These are phyloP conservation scores for Aspergillus pseudotamarii DNA, from an alignment of 2,329 filamentous ascomycete genomes.

Conservation along the genomic window DNA sequence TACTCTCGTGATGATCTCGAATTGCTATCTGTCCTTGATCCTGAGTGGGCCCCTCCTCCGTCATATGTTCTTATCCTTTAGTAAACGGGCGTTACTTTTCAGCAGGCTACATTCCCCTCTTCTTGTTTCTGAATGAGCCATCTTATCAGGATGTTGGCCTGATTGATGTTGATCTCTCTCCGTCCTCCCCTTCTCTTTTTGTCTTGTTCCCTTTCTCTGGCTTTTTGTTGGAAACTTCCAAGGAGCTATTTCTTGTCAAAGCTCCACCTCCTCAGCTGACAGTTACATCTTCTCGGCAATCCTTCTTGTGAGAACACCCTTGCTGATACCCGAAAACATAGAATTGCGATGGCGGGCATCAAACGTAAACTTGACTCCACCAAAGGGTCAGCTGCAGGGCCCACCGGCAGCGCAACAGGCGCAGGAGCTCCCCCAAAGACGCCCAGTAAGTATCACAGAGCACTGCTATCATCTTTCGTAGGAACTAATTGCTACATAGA, in stretches of 20 bases:
- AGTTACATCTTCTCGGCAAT: background rate
- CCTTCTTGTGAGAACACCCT: background rate
- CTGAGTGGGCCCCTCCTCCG: background rate
- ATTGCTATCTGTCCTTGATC: background rate
- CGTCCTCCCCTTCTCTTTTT: background rate
- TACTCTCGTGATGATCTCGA: background rate
- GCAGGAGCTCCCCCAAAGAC: slow-evolving; percentile 24
- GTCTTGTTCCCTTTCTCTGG: background rate
- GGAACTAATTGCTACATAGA: slow-evolving; percentile 22
- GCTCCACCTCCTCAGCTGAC: background rate
- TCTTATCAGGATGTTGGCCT: background rate
- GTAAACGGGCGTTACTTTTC: background rate
- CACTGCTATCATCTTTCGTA: background rate
- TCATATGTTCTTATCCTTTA: background rate
- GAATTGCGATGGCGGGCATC: slow-evolving; percentile 40
- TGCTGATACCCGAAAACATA: slow-evolving; percentile 18
- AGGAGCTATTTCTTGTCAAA: background rate
- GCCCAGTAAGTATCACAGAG: slow-evolving; percentile 25
- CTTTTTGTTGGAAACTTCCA: background rate
- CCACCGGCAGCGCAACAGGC: slow-evolving; percentile 20
- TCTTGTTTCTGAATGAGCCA: background rate
- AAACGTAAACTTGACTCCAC: slow-evolving; percentile 37
- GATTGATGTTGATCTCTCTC: background rate
- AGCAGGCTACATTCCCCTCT: background rate
- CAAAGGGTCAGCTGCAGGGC: slow-evolving; percentile 22